A percentile compares a stretch with the other conserved stretches of the same genome.
These are phyloP conservation scores for Bombardia bombarda DNA, from an alignment of 495 filamentous ascomycete genomes.

Conservation along the genomic window DNA sequence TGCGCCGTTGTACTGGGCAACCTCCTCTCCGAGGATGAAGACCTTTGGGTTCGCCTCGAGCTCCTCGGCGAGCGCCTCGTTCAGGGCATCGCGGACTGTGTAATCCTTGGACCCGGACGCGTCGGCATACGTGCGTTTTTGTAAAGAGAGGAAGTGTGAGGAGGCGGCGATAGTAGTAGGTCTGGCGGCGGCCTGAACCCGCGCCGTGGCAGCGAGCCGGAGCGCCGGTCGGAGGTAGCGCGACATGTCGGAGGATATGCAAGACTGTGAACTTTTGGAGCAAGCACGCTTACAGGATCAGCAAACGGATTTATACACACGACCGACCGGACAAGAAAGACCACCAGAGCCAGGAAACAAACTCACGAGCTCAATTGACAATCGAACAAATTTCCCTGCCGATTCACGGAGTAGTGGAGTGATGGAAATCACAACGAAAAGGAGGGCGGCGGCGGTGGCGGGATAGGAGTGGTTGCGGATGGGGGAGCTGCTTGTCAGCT, in stretches of 20 bases:
- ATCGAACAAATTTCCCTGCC: slow-evolving; percentile 15
- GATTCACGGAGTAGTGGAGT: slow-evolving; percentile 2
- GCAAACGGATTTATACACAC: too few relatives aligned
- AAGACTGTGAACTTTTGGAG: too few relatives aligned
- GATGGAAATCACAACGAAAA: slow-evolving; percentile 7
- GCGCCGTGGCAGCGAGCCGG: slow-evolving; percentile 62
- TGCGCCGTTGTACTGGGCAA: slow-evolving; percentile 98
- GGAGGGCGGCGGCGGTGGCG: slow-evolving; percentile 4
- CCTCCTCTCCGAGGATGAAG: slow-evolving; percentile 93
- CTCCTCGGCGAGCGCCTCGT: slow-evolving; percentile 96
- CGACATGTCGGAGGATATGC: slow-evolving; percentile 44
- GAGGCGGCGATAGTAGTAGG: slow-evolving; percentile 39
- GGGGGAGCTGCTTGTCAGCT: slow-evolving; percentile 8
- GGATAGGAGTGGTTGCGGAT: neutral
- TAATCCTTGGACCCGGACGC: slow-evolving; percentile 73
- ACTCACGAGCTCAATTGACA: neutral
- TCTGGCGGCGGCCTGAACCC: slow-evolving; percentile 38
- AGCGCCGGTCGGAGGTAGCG: slow-evolving; percentile 75
- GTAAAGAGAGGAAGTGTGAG: slow-evolving; percentile 39
- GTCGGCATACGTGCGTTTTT: slow-evolving; percentile 46
- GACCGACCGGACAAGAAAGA: too few relatives aligned
- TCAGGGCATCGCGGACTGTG: slow-evolving; percentile 92
- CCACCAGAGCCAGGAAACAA: too few relatives aligned
- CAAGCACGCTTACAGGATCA: too few relatives aligned
- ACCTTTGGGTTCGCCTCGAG: slow-evolving; percentile 90